Evolutionary conservation across 306 rosid species (phyloP).

Genomic region (Arachis stenosperma): DNA sequence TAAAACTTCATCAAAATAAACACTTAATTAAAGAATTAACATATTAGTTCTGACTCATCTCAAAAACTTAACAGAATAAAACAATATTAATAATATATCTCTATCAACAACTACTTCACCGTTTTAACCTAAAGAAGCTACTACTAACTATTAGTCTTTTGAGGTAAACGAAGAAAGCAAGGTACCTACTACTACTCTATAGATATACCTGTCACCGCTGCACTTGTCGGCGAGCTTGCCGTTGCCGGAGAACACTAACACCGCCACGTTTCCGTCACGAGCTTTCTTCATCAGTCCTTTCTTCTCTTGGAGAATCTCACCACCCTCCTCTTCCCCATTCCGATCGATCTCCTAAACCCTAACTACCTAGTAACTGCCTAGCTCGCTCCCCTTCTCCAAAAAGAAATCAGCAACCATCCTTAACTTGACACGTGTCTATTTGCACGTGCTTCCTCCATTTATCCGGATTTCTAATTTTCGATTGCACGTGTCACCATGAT

Average conservation of each 20-base stretch:
- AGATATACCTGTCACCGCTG: conserved; percentile 27
- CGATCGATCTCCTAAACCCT: conserved; percentile 15
- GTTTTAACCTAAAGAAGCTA: no score
- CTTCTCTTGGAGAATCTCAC: conserved; percentile 41
- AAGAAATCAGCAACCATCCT: not conserved
- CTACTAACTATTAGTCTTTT: no score
- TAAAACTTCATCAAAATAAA: no score
- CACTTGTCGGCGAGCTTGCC: conserved; percentile 31
- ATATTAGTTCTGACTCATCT: no score
- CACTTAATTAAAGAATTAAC: no score
- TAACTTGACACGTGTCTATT: not conserved
- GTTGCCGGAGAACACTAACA: conserved; percentile 25
- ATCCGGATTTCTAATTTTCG: not conserved
- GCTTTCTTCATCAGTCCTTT: conserved; percentile 36
- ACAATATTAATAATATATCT: no score
- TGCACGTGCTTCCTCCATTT: not conserved
- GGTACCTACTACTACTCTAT: not conserved
- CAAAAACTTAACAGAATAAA: no score
- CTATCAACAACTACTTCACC: no score
- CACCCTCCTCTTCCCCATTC: conserved; percentile 33
- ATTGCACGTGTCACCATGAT: not conserved
- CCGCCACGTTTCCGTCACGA: conserved; percentile 22
- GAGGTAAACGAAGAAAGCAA: not conserved
- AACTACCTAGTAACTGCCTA: not conserved
- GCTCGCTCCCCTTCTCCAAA: no score